phyloP scores from a whole-genome alignment of 2,329 filamentous ascomycete species.

The Simplicillium sp. region DNA sequence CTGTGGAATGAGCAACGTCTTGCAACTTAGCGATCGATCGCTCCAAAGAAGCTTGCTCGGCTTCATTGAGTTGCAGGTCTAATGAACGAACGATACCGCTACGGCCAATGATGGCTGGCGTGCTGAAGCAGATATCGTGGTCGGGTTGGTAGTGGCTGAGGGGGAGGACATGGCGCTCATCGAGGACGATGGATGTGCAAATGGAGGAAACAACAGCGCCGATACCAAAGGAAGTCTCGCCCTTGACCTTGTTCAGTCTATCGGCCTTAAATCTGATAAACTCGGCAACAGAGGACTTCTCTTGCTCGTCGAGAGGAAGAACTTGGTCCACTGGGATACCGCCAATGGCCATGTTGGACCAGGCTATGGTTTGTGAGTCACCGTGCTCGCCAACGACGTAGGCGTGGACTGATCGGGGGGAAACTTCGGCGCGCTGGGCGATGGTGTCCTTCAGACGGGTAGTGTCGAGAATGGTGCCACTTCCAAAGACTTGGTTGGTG shows the following conservation, averaged over 20 bases:
- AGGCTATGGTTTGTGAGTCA: conserved; percentile 12
- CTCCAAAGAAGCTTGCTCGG: conserved; percentile 6
- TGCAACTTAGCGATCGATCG: conserved; percentile 6
- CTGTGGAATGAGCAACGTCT: conserved; percentile 4
- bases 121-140: conserved; percentile 36
- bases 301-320: conserved; percentile 27
- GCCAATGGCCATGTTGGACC: conserved; percentile 14
- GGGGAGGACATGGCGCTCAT: conserved; percentile 33
- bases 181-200: conserved; percentile 38
- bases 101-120: conserved; percentile 37
- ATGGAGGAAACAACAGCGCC: conserved; percentile 36
- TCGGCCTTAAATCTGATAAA: conserved; percentile 41
- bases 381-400: conserved; percentile 15
- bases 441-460: conserved; percentile 35
- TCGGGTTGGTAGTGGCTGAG: conserved; percentile 39
- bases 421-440: conserved; percentile 15
- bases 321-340: conserved; percentile 9
- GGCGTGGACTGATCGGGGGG: conserved; percentile 9
- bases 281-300: conserved; percentile 32
- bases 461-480: conserved; percentile 43
- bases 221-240: conserved; percentile 39
- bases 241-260: conserved; percentile 25
- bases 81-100: conserved; percentile 24
- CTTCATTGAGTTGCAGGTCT: conserved; percentile 3
- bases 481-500: conserved; percentile 37